Conservation (phyloP, 768 basidiomycete species). For the Ramaria sp. region DNA sequence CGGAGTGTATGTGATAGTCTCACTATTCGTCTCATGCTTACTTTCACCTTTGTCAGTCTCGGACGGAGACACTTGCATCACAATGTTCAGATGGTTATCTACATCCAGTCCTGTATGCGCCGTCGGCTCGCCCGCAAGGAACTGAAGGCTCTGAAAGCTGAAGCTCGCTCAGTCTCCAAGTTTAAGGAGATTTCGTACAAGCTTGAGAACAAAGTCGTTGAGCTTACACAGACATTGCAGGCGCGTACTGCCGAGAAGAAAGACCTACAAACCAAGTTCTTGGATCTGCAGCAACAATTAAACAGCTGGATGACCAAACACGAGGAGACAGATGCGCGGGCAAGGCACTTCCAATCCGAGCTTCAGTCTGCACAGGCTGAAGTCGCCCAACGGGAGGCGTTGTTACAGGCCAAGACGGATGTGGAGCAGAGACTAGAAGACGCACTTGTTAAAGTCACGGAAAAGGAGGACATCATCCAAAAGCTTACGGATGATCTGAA, state of each 20-base stretch:
- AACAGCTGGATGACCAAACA: constrained; percentile 77
- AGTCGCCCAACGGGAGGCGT: constrained; percentile 57
- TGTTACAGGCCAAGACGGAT: constrained; percentile 65
- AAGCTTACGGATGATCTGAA: constrained; percentile 71
- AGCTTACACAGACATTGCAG: constrained; percentile 91
- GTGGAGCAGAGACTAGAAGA: constrained; percentile 78
- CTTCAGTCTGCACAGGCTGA: constrained; percentile 65
- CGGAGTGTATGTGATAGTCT: constrained; percentile 58
- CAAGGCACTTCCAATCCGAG: constrained; percentile 61
- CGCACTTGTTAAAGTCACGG: constrained; percentile 53
- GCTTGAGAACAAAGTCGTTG: constrained; percentile 98
- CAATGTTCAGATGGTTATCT: constrained; percentile 66
- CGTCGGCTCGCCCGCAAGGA: constrained; percentile 81
- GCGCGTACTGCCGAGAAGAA: constrained; percentile 87
- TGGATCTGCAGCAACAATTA: constrained; percentile 76
- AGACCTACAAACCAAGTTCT: constrained; percentile 64
- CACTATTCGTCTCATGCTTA: background rate
- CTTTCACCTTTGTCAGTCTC: constrained; percentile 28
- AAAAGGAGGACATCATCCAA: constrained; percentile 79
- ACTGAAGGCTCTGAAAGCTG: constrained; percentile 71
- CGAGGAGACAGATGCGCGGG: constrained; percentile 72
- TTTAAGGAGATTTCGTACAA: constrained; percentile 98
- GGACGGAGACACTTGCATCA: constrained; percentile 41
- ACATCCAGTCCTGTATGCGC: constrained; percentile 86
- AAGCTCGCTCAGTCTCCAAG: constrained; percentile 94